Evolutionary conservation across 441 rosid genomes (phyloP), one percentile per base, ranked within the genome.

Genomic region (Euphorbia celastroides): DNA sequence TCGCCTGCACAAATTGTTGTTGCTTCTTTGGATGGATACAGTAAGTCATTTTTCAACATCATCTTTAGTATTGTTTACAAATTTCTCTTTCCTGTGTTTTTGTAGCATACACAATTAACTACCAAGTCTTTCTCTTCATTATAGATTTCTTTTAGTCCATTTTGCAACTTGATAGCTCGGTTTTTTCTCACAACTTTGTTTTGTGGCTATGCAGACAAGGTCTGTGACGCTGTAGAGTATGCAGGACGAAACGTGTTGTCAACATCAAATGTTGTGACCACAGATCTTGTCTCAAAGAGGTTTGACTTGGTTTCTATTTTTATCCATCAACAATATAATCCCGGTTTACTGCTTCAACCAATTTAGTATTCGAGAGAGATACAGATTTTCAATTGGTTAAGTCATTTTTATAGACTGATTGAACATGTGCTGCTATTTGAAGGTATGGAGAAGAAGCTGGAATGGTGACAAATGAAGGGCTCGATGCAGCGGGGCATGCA

Each of bases 401-500:
- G 1, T 44, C 1, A n/a, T 5, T 10, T 41, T 12, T 3, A 16
- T 34, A n/a, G 6, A 19, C 14, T n/a, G 26, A 27, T 5, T 27
- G 61, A n/a, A 56, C 51, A 11, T 59, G 30, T 64, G 46, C 30
- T 64, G 52, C 0, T 26, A 52, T 66, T 60, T 74, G 69, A 78
- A 90, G 97, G 81, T 93, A 89, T n/a, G 99, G 99, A 32, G 85
- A 91, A 69, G 71, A 83, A 76, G 97, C 96, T 9, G 96, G 79
- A 11, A 60, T 83, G 70, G 96, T 67, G 0, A 91, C 97, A 22
- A 81, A 82, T 23, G 90, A 83, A 73, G 96, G 97, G 28, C 83
- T 93, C 16, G 88, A 74, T 64, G 96, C 99, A 23, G 96, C 97
- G 22, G 99, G 99, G 42, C 95, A 88, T 64, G 97, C 89, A 5